Evolutionary conservation across 2,329 filamentous ascomycete genomes (phyloP).

Genomic region (Dichotomopilus funicola): DNA sequence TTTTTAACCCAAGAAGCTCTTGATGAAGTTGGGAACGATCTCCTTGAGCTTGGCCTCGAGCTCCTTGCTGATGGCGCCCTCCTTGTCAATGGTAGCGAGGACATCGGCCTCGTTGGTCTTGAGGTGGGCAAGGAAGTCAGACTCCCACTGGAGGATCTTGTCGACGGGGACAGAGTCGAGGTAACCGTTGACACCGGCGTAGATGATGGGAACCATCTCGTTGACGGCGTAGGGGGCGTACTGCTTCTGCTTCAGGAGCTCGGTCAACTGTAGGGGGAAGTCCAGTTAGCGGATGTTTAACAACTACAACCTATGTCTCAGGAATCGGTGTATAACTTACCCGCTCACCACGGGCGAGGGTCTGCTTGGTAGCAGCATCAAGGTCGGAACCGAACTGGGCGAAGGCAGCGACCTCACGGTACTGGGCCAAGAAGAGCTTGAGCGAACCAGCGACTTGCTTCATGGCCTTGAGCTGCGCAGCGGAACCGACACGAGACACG

Average conservation of each 20-base stretch:
- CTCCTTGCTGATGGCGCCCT: slow-evolving; percentile 94
- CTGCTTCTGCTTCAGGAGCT: slow-evolving; percentile 99
- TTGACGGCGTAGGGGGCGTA: slow-evolving; percentile 98
- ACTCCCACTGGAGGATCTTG: slow-evolving; percentile 92
- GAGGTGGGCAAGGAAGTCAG: slow-evolving; percentile 88
- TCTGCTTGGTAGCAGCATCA: slow-evolving; percentile 98
- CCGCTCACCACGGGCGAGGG: slow-evolving; percentile 95
- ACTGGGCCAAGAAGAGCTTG: slow-evolving; percentile 99
- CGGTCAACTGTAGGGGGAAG: slow-evolving; percentile 57
- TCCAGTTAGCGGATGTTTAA: slow-evolving; percentile 16
- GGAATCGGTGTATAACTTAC: slow-evolving; percentile 44
- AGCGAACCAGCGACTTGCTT: slow-evolving; percentile 99
- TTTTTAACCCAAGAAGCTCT: slow-evolving; percentile 68
- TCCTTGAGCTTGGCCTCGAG: slow-evolving; percentile 78
- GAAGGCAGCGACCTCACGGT: slow-evolving; percentile 99
- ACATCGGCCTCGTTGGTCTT: slow-evolving; percentile 84
- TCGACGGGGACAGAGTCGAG: slow-evolving; percentile 81
- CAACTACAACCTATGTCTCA: neutral
- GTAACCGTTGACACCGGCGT: slow-evolving; percentile 95
- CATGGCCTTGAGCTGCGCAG: slow-evolving; percentile 99
- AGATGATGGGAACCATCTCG: slow-evolving; percentile 99
- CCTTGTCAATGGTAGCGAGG: slow-evolving; percentile 82
- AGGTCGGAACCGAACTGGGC: slow-evolving; percentile 99
- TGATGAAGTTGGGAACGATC: slow-evolving; percentile 73
- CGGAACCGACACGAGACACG: slow-evolving; percentile 98